A percentile compares a stretch with the other conserved stretches of the same genome.
These are phyloP conservation scores for Fusarium sp. DNA, from an alignment of 2,329 filamentous ascomycete genomes.

Conservation along the genomic window DNA sequence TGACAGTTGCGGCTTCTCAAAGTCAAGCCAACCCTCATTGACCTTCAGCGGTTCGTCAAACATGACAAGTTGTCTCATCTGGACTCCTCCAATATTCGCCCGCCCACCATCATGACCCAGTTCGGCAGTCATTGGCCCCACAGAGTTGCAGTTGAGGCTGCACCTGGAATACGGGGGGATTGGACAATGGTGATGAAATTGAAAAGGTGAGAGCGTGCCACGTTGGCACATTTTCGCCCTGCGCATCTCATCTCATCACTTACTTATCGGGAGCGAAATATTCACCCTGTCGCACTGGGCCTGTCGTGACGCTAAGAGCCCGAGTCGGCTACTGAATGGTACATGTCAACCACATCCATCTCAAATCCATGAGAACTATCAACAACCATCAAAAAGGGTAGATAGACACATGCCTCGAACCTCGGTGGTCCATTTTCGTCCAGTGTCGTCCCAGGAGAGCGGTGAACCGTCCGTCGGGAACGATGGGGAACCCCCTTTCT, in stretches of 20 bases:
- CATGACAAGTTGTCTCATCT: neutral
- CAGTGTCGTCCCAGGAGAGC: conserved; percentile 11
- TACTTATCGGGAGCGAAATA: neutral
- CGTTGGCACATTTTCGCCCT: neutral
- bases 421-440: neutral
- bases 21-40: neutral
- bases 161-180: neutral
- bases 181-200: neutral
- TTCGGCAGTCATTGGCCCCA: neutral
- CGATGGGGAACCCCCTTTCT: conserved; percentile 41
- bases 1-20: neutral
- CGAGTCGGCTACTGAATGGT: neutral
- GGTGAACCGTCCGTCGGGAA: conserved; percentile 29
- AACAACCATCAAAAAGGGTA: neutral
- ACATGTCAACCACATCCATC: neutral
- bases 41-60: neutral
- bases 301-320: neutral
- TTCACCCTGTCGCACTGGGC: neutral
- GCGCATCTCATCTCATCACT: neutral
- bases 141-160: neutral
- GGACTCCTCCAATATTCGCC: neutral
- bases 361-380: neutral
- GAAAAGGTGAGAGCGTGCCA: conserved; percentile 7
- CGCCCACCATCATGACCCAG: neutral
- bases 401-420: neutral